Evolutionary conservation across 2,329 filamentous ascomycete genomes (phyloP).

Genomic region (Sporothrix variecibatus): DNA sequence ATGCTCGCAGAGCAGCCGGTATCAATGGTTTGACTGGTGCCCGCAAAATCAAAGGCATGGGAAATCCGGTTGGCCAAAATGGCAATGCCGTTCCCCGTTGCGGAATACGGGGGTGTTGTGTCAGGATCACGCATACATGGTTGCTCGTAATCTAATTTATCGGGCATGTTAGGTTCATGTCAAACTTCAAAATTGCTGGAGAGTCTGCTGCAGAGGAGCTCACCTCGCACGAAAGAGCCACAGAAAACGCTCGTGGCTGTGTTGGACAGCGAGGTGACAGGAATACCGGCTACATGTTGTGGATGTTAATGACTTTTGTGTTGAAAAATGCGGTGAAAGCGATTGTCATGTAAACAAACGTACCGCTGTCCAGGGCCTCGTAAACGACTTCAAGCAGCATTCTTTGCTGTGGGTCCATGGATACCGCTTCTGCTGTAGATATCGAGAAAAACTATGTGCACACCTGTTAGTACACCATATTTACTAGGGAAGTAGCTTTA

Average conservation of each 20-base stretch:
- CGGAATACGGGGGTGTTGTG: conserved; percentile 53
- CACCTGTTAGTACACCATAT: neutral
- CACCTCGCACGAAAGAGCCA: conserved; percentile 54
- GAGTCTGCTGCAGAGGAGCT: conserved; percentile 26
- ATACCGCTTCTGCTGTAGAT: conserved; percentile 51
- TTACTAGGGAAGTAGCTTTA: neutral
- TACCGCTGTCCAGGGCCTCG: conserved; percentile 54
- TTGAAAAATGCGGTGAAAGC: neutral
- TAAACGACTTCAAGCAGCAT: conserved; percentile 54
- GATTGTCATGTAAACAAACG: conserved; percentile 25
- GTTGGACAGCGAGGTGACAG: conserved; percentile 46
- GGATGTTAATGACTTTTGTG: conserved; percentile 8
- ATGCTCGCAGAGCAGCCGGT: conserved; percentile 61
- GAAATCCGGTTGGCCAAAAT: conserved; percentile 59
- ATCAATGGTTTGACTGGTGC: conserved; percentile 59
- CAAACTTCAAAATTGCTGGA: neutral
- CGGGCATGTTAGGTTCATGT: neutral
- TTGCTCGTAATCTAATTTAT: conserved; percentile 50
- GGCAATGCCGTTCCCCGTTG: conserved; percentile 55
- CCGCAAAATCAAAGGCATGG: conserved; percentile 56
- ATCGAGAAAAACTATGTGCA: conserved; percentile 52
- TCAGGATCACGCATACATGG: conserved; percentile 53
- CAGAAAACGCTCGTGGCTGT: conserved; percentile 52
- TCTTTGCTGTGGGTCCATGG: conserved; percentile 57
- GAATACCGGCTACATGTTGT: conserved; percentile 44